Evolutionary conservation across 257 asterid genomes (phyloP), one percentile per base, ranked within the genome.

Genomic region (Capsicum chinense): DNA sequence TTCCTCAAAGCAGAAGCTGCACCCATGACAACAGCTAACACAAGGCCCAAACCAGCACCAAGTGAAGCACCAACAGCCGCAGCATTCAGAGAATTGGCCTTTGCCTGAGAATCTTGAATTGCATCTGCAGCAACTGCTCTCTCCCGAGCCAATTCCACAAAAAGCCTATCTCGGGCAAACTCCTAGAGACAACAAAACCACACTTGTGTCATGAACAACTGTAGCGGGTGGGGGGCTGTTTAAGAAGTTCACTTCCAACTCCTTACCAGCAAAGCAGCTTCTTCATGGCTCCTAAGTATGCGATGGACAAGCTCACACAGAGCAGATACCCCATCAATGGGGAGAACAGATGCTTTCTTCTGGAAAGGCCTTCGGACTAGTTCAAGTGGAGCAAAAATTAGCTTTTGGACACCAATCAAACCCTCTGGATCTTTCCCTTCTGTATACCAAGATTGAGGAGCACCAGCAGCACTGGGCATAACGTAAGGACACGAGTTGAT

Each of bases 1-100:
- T 97, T 97, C 90, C 99, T 91, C 90, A 92, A 87, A 85, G 98
- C 95, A 0, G 99, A 97, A 84, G 98, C 99, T 54, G 99, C 99
- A 83, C 98, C 98, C 97, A 95, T 91, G 58, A 95, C 99, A 15
- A 97, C 97, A 2, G 99, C 99, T 88, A 97, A 86, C 52, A 95
- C 82, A 86, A 97, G 87, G 79, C 99, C 99, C 6, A 97, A 92
- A 85, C 98, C 99, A 3, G 99, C 99, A 67, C 99, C 99, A 19
- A 97, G 90, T 11, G 98, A 97, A 69, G 98, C 99, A 15, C 99
- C 99, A 64, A 96, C 93, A 14, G 99, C 90, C 0, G 99, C 98
- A 44, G 98, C 95, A 84, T 82, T 74, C 83, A 90, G 63, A 54
- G 97, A 87, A 83, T 85, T 90, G 26, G 91, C 91, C 88, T 91